Base-by-base conservation (phyloP, 192 early-diverging fungal species). In the Backusella tarrabulga region DNA sequence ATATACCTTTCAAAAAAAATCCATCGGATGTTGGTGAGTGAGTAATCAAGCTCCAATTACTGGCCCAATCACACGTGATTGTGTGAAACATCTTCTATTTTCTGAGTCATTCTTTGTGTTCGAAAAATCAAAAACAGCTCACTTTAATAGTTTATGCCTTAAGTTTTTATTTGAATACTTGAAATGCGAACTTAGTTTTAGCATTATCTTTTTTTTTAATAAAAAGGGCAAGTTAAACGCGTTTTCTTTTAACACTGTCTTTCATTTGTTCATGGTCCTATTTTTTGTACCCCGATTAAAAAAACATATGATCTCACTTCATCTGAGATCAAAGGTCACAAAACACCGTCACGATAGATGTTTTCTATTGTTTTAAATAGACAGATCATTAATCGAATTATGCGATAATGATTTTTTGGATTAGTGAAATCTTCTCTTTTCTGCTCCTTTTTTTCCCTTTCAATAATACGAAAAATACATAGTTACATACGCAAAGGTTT, bases 1-100 rank as follows among this genome's bases (percentile, higher is more conserved):
- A 63, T 63, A 63, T 63, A 63, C 56, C 56, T 23, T 26, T 63
- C 56, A 63, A 63, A 29, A 63, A 63, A 63, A 63, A 63, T 12
- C 11, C 6, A 63, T 63, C 56, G 56, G 56, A 29, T 63, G 56
- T 63, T 63, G 23, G 26, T 29, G 26, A 63, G 56, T 63, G 56
- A 63, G 56, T 63, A 63, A 71, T 40, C 35, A n/a, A 63, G 34
- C 34, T 21, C 54, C 67, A 68, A 15, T 75, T 34, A 46, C 32
- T 67, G 40, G 60, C 21, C 34, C 41, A 46, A n/a, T 26, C 26
- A 7, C 74, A 75, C 66, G 74, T 75, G 74, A 75, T 50, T 75
- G 74, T 75, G 74, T 68, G 74, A 75, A 75, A 75, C 74, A 67
- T 34, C 38, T 46, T 56, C 54, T 38, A 32, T 40, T 3, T 73